phyloP scores from a whole-genome alignment of 2,329 filamentous ascomycete genomes.

The Colletotrichum cordylinicola region DNA sequence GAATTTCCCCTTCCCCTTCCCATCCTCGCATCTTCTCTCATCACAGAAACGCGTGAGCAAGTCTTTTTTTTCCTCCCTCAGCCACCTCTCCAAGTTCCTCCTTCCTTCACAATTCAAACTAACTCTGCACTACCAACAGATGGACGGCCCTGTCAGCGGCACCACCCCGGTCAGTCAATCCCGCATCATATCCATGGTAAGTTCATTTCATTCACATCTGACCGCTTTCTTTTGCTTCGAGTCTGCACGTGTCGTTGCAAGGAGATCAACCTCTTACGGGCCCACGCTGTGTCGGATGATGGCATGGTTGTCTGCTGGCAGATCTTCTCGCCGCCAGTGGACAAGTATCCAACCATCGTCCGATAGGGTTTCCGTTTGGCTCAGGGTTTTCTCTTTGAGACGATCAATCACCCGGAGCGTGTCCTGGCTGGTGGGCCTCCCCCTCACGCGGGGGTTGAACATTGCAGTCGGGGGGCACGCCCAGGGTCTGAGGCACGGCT shows the following conservation, averaged over 20 bases:
- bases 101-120: too few species aligned
- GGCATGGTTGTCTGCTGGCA: neutral
- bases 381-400: neutral
- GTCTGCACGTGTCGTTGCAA: neutral
- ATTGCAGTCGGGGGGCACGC: neutral
- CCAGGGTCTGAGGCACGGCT: neutral
- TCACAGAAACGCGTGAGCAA: too few species aligned
- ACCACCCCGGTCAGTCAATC: too few species aligned
- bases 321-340: neutral
- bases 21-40: too few species aligned
- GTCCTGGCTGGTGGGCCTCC: neutral
- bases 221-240: neutral
- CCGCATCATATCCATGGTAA: too few species aligned
- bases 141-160: too few species aligned
- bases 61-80: too few species aligned
- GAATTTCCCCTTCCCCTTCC: too few species aligned
- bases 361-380: neutral
- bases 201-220: neutral
- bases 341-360: neutral
- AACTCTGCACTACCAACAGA: too few species aligned
- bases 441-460: neutral
- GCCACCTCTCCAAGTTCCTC: too few species aligned
- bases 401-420: neutral
- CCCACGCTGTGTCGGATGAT: neutral
- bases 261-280: neutral